Evolutionary conservation across 495 filamentous ascomycete species (phyloP), one percentile per base, ranked within the genome.

Genomic region (Neurospora tetraspora): DNA sequence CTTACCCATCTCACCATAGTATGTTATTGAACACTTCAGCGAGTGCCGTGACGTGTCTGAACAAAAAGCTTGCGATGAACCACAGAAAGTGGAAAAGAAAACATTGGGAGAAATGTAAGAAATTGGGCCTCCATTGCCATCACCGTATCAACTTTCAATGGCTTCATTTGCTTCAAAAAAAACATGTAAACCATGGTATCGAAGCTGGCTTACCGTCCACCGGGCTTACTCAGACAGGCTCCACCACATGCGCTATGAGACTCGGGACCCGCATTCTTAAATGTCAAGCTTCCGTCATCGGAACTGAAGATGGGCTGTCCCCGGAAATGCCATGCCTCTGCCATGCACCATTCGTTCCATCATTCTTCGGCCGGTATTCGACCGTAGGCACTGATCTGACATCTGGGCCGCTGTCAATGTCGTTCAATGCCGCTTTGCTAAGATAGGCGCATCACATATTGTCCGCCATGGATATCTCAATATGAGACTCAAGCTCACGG

Each of bases 241-340:
- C 53, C 53, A 65, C 27, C 12, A 65, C 53, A 65, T 65, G 53
- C 53, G 53, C 53, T 36, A 65, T 65, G 53, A 18, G 53, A 18
- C 27, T 16, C 3, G 1, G 14, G 27, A 6, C 53, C 53, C 53
- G 34, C 53, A 65, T 65, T 65, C 53, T 34, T 65, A 65, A 34
- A 34, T 65, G 53, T 65, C 27, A 65, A 72, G 59, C 37, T 53
- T 72, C 73, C 73, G 73, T 65, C 73, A 74, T 71, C 72, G 72
- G 72, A 72, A 34, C 36, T 36, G 40, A 71, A 12, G n/a, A 34
- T 37, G 71, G 71, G 71, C 34, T 69, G n/a, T 59, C 16, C 39
- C 42, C 27, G 23, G 53, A 18, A 65, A 65, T 65, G 53, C 53
- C 53, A 65, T 65, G 53, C 53, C 53, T 65, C 12, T 65, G 47